phyloP scores from a whole-genome alignment of 768 basidiomycete genomes.

The Cubamyces lactineus region DNA sequence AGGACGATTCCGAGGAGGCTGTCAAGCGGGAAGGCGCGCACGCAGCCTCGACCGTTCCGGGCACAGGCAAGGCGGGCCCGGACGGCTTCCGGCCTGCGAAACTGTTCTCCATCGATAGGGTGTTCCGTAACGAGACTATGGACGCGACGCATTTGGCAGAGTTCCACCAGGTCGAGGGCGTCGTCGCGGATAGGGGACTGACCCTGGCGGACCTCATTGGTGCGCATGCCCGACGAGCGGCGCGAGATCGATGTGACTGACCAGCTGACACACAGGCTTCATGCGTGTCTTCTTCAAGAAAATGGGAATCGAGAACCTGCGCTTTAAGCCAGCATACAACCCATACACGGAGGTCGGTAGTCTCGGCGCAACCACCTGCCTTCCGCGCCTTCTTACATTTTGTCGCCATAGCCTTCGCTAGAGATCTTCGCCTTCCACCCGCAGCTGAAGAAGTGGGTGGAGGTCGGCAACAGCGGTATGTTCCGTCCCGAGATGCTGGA shows the following conservation, averaged over 20 bases:
- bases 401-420: slow-evolving; percentile 71
- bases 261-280: slow-evolving; percentile 56
- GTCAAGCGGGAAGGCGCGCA: slow-evolving; percentile 32
- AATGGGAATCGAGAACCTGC: slow-evolving; percentile 91
- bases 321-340: slow-evolving; percentile 99
- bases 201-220: slow-evolving; percentile 96
- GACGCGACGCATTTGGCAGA: slow-evolving; percentile 98
- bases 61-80: slow-evolving; percentile 34
- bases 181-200: slow-evolving; percentile 91
- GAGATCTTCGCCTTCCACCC: slow-evolving; percentile 99
- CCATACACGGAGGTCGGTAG: slow-evolving; percentile 83
- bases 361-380: slow-evolving; percentile 14
- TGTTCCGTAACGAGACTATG: slow-evolving; percentile 98
- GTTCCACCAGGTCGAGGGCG: slow-evolving; percentile 99
- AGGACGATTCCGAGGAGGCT: slow-evolving; percentile 35
- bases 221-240: slow-evolving; percentile 39
- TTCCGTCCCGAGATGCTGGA: slow-evolving; percentile 99
- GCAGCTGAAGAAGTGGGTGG: slow-evolving; percentile 91
- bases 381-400: not conserved
- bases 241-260: not conserved
- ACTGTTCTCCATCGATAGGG: slow-evolving; percentile 95
- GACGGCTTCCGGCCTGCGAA: slow-evolving; percentile 92
- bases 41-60: slow-evolving; percentile 42
- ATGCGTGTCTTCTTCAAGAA: slow-evolving; percentile 99
- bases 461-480: slow-evolving; percentile 99